Evolutionary conservation across 2,329 filamentous ascomycete species (phyloP).

Genomic region (Alternaria ventricosa): DNA sequence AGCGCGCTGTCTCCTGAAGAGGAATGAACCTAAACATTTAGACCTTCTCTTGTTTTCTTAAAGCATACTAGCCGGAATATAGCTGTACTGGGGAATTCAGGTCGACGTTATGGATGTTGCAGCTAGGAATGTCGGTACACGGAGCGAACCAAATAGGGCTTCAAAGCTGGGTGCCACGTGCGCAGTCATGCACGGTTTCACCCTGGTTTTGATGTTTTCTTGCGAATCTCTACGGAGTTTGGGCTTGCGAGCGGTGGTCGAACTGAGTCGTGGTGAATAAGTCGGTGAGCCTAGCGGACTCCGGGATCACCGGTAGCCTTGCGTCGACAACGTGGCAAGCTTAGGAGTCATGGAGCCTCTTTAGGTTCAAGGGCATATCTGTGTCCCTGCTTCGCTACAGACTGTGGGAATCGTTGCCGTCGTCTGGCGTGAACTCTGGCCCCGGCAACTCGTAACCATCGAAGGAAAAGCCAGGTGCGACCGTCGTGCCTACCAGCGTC

Average conservation of each 20-base stretch:
- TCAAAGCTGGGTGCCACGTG: neutral
- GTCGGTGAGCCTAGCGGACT: neutral
- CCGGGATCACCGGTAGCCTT: neutral
- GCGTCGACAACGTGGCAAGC: neutral
- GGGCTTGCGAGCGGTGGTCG: neutral
- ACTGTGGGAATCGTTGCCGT: neutral
- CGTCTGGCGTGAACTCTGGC: slow-evolving; percentile 23
- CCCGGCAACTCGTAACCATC: slow-evolving; percentile 26
- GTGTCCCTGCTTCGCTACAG: neutral
- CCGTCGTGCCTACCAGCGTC: slow-evolving; percentile 55
- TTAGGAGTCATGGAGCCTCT: neutral
- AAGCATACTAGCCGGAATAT: neutral
- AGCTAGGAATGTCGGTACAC: neutral
- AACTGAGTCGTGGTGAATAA: neutral
- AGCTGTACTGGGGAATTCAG: neutral
- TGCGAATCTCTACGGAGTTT: neutral
- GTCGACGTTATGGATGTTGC: neutral
- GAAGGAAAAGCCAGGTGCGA: slow-evolving; percentile 27
- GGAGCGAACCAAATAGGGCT: neutral
- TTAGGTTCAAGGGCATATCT: neutral
- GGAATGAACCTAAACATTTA: neutral
- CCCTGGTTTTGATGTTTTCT: neutral
- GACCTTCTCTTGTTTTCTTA: neutral
- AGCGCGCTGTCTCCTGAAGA: neutral
- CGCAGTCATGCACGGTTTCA: neutral